Percentiles rank a stretch among this genome's conserved stretches.
phyloP scores from a whole-genome alignment of 306 rosid species.

The Trifolium fragiferum region DNA sequence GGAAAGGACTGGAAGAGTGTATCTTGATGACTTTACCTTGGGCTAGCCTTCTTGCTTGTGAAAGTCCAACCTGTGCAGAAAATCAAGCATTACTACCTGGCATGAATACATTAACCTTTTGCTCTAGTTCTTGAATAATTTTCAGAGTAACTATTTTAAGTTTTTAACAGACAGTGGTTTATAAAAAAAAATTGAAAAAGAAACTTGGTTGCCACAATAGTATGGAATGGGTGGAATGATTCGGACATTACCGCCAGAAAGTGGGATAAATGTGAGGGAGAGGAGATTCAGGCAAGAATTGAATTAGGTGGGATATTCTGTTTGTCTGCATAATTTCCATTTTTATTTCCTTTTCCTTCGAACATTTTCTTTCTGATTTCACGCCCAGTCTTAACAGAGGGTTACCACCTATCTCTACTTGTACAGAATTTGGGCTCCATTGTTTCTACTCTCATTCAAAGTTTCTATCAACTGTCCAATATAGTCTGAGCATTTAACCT shows the following conservation, averaged over 20 bases:
- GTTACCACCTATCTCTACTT: not conserved
- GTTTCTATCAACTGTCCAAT: slow-evolving; percentile 8
- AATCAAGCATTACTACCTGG: slow-evolving; percentile 21
- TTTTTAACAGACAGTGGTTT: slow-evolving; percentile 5
- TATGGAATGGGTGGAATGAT: slow-evolving; percentile 5
- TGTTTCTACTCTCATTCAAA: slow-evolving; percentile 5
- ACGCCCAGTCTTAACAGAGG: slow-evolving; percentile 7
- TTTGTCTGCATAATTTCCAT: not conserved
- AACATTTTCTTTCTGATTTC: slow-evolving; percentile 28
- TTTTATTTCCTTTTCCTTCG: slow-evolving; percentile 7
- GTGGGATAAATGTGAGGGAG: slow-evolving; percentile 16
- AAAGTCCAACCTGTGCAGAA: slow-evolving; percentile 69
- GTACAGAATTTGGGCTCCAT: slow-evolving; percentile 3
- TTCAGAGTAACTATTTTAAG: not conserved
- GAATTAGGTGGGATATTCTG: slow-evolving; percentile 1
- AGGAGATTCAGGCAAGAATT: slow-evolving; percentile 11
- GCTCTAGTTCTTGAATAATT: not conserved
- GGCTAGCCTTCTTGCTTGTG: slow-evolving; percentile 84
- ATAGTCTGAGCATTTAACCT: slow-evolving; percentile 1
- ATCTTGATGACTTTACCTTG: slow-evolving; percentile 72
- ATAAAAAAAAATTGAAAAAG: not conserved
- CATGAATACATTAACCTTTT: not conserved
- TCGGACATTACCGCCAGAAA: not conserved
- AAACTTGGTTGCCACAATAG: not conserved
- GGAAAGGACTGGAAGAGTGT: slow-evolving; percentile 76